Evolutionary conservation across 495 filamentous ascomycete species (phyloP).

Genomic region (Annulohypoxylon nitens): DNA sequence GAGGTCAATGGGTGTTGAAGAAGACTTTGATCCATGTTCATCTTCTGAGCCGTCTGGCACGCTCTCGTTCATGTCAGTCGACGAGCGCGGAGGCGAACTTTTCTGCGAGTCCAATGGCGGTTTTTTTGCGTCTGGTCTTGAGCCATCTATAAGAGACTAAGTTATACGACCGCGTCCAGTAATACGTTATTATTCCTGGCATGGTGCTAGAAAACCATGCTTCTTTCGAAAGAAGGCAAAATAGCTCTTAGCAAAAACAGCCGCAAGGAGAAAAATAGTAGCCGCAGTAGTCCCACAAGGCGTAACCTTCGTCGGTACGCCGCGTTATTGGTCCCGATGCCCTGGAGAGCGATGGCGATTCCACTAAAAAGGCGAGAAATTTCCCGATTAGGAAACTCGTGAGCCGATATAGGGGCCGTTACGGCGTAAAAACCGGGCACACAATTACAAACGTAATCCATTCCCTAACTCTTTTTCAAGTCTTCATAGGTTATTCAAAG

Average conservation of each 20-base stretch:
- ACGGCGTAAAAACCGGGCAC: conserved; percentile 3
- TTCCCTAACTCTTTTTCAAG: background rate
- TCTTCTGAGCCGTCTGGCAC: conserved; percentile 15
- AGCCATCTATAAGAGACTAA: background rate
- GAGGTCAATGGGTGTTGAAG: conserved; percentile 27
- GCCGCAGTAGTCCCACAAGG: background rate
- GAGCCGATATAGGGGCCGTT: conserved; percentile 12
- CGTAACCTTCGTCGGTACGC: background rate
- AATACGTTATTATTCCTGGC: conserved; percentile 8
- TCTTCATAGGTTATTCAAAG: background rate
- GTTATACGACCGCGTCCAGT: conserved; percentile 2
- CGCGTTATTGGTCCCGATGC: conserved; percentile 8
- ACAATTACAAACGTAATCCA: background rate
- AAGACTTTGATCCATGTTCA: conserved; percentile 24
- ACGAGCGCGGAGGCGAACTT: conserved; percentile 8
- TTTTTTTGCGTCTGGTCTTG: background rate
- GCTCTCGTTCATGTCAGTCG: conserved; percentile 9
- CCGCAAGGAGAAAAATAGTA: conserved; percentile 16
- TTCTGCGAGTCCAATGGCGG: conserved; percentile 5
- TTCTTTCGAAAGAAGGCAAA: conserved; percentile 13
- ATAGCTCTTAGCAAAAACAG: conserved; percentile 18
- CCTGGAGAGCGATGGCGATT: background rate
- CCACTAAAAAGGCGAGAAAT: conserved; percentile 2
- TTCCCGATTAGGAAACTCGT: conserved; percentile 16
- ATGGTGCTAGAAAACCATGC: background rate